These are phyloP conservation scores for Petunia secreta DNA, from an alignment of 257 asterid genomes.

Conservation along the genomic window DNA sequence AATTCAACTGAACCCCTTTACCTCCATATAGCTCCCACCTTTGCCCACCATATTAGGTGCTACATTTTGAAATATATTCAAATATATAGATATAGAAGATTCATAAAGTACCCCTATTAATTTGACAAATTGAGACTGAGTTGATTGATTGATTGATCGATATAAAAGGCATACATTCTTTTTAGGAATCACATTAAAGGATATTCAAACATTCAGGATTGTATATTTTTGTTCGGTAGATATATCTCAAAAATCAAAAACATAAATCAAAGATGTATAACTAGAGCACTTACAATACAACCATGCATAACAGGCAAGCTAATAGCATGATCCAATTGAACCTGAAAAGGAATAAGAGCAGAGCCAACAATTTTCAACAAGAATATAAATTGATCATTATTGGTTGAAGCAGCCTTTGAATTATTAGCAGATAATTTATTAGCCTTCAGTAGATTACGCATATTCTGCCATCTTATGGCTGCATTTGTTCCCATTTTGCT, in stretches of 20 bases:
- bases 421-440: conserved; percentile 40
- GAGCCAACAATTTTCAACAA: conserved; percentile 80
- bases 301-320: conserved; percentile 61
- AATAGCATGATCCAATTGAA: conserved; percentile 56
- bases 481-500: conserved; percentile 69
- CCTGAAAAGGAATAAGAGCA: conserved; percentile 77
- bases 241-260: neutral
- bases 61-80: neutral
- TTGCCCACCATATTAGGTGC: neutral
- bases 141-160: neutral
- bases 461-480: conserved; percentile 72
- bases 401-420: conserved; percentile 30
- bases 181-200: neutral
- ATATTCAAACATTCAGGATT: neutral
- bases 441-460: conserved; percentile 67
- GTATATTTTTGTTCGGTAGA: neutral
- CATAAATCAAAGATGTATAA: neutral
- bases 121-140: neutral
- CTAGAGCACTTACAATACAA: conserved; percentile 55
- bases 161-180: neutral
- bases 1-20: neutral
- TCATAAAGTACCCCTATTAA: neutral
- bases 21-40: neutral
- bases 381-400: conserved; percentile 68
- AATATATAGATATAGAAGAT: neutral